These are phyloP conservation scores for Apiospora aurea DNA, from an alignment of 2,329 filamentous ascomycete genomes.

Conservation along the genomic window DNA sequence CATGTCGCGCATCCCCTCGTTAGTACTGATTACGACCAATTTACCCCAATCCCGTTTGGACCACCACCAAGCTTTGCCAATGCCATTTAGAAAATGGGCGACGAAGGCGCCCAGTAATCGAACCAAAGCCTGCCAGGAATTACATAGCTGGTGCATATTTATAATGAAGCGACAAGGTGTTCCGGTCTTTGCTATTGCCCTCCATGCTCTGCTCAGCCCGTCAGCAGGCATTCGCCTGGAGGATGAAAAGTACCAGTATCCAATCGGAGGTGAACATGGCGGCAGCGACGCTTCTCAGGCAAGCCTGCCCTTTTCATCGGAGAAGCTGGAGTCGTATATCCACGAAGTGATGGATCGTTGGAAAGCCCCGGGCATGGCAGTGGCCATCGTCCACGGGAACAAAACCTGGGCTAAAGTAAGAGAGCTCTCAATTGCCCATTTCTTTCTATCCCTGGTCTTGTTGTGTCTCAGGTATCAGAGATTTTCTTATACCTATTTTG, in stretches of 20 bases:
- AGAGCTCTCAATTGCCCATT: conserved; percentile 14
- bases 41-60: neutral
- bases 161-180: neutral
- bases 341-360: conserved; percentile 43
- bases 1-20: neutral
- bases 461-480: neutral
- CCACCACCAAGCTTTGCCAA: neutral
- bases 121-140: neutral
- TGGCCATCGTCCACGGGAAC: conserved; percentile 49
- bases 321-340: conserved; percentile 30
- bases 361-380: conserved; percentile 50
- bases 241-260: neutral
- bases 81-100: neutral
- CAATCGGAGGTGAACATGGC: neutral
- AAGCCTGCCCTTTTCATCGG: neutral
- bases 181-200: neutral
- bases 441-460: neutral
- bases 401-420: conserved; percentile 44
- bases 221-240: neutral
- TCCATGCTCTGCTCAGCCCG: neutral
- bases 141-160: neutral
- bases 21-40: neutral
- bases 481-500: no score
- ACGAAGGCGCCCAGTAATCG: neutral
- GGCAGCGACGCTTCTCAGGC: neutral